A percentile compares a stretch with the other conserved stretches of the same genome.
phyloP scores from a whole-genome alignment of 164 flowering plant genomes.

The Macadamia tetraphylla region DNA sequence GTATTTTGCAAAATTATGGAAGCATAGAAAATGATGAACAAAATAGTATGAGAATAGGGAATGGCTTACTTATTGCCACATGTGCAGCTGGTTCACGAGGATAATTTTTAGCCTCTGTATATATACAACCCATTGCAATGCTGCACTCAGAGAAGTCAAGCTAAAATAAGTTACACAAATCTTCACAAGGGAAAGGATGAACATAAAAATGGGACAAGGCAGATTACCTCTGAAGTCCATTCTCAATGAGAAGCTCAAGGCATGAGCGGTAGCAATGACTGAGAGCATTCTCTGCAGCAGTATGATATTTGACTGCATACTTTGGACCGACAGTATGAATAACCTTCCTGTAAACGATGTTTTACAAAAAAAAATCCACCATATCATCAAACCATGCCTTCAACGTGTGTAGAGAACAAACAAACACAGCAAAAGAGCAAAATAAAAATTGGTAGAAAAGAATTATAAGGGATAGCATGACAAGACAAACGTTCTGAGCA shows the following conservation, averaged over 20 bases:
- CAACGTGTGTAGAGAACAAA: too few species aligned
- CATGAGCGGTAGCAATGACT: constrained; percentile 99
- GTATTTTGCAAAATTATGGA: too few species aligned
- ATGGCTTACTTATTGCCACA: constrained; percentile 89
- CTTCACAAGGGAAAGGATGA: constrained; percentile 7
- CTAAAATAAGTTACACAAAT: not conserved
- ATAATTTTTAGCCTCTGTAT: constrained; percentile 91
- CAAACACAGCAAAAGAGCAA: too few species aligned
- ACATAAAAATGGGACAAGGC: constrained; percentile 2
- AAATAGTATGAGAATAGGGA: too few species aligned
- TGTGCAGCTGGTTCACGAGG: constrained; percentile 99
- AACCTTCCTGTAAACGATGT: constrained; percentile 53
- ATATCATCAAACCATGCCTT: too few species aligned
- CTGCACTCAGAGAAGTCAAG: constrained; percentile 41
- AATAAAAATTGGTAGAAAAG: too few species aligned
- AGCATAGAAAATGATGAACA: too few species aligned
- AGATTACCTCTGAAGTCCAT: constrained; percentile 67
- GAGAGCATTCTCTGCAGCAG: constrained; percentile 98
- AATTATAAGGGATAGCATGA: too few species aligned
- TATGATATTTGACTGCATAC: constrained; percentile 97
- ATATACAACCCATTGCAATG: constrained; percentile 95
- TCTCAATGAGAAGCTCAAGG: constrained; percentile 95
- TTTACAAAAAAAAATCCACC: too few species aligned
- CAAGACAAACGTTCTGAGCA: too few species aligned
- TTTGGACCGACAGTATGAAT: constrained; percentile 99